Conservation (phyloP, 2,329 filamentous ascomycete genomes). For the Setomelanomma holmii region DNA sequence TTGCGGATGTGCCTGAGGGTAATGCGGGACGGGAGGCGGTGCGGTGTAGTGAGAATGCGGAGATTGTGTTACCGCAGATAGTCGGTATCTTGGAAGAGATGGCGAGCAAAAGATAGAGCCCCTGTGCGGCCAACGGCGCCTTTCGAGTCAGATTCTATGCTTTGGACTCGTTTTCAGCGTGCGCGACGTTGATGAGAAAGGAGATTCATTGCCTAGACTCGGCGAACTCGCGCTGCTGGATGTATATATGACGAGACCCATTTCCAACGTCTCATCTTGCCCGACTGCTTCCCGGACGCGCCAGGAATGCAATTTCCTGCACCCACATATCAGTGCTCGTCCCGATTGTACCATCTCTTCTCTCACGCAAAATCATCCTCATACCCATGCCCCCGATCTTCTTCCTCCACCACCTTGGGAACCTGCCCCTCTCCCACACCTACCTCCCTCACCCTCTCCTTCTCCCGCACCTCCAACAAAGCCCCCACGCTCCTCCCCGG, state of each 20-base stretch:
- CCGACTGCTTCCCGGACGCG: neutral
- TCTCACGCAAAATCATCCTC: conserved; percentile 1
- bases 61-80: conserved; percentile 44
- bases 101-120: conserved; percentile 3
- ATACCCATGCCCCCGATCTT: neutral
- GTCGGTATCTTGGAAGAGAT: conserved; percentile 33
- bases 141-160: no score
- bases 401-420: neutral
- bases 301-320: neutral
- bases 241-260: no score
- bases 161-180: no score
- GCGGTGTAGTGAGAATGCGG: conserved; percentile 50
- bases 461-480: conserved; percentile 23
- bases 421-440: conserved; percentile 2
- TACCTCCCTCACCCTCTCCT: conserved; percentile 6
- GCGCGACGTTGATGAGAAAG: no score
- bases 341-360: no score
- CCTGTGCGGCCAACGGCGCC: no score
- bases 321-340: no score
- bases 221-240: no score
- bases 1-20: conserved; percentile 60
- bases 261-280: no score
- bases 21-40: conserved; percentile 49
- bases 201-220: no score
- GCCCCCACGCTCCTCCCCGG: conserved; percentile 26